phyloP scores from a whole-genome alignment of 345 rosid species.

The Moricandia arvensis region DNA sequence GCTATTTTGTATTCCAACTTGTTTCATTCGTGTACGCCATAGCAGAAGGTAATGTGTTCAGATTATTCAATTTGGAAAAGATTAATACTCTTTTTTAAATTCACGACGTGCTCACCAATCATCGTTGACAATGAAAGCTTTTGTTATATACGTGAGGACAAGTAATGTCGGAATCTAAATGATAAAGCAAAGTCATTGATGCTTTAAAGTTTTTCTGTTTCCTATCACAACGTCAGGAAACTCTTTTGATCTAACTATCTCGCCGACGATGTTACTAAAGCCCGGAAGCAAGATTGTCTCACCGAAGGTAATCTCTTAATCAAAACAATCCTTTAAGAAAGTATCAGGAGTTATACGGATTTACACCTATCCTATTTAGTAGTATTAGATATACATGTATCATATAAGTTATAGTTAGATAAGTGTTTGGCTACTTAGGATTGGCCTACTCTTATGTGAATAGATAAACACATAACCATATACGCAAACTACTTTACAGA shows the following conservation, averaged over 20 bases:
- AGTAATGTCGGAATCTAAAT: slow-evolving; percentile 19
- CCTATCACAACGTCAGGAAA: not conserved
- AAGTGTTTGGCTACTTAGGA: not conserved
- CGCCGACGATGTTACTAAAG: not conserved
- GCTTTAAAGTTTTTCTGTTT: slow-evolving; percentile 12
- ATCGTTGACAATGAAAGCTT: slow-evolving; percentile 3
- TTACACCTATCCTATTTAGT: not conserved
- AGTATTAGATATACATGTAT: slow-evolving; percentile 2
- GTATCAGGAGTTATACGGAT: not conserved
- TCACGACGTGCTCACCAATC: slow-evolving; percentile 32
- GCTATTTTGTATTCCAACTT: not conserved
- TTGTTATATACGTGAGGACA: slow-evolving; percentile 31
- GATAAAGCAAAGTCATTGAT: slow-evolving; percentile 21
- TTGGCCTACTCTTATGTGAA: not conserved
- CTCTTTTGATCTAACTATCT: not conserved
- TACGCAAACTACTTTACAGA: not conserved
- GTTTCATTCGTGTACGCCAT: not conserved
- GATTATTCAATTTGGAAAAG: not conserved
- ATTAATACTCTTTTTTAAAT: not conserved
- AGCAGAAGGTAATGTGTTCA: not conserved
- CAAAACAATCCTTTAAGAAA: not conserved
- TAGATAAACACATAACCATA: not conserved
- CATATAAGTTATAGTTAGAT: not conserved
- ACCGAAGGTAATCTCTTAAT: slow-evolving; percentile 28
- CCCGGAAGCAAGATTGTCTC: slow-evolving; percentile 23